Evolutionary conservation across 2,329 filamentous ascomycete genomes (phyloP).

Genomic region (Trichoderma koningiopsis): DNA sequence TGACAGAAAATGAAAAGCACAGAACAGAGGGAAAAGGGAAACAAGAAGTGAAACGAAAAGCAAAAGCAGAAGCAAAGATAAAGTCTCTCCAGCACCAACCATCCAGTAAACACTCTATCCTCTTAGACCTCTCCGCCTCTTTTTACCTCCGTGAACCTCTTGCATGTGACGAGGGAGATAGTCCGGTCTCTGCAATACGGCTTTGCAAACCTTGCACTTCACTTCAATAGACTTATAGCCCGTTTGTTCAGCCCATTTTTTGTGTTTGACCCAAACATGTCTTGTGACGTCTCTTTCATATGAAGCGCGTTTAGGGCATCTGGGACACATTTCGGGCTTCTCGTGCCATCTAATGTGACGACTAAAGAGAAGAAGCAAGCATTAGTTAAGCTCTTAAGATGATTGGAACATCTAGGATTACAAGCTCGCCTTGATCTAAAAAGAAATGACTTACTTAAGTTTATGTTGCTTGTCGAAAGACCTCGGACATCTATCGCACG

Average conservation of each 20-base stretch:
- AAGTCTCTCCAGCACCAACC: not conserved
- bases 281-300: slow-evolving; percentile 5
- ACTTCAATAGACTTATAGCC: not conserved
- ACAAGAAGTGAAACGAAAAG: not conserved
- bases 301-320: not conserved
- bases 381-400: not conserved
- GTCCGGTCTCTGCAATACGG: slow-evolving; percentile 9
- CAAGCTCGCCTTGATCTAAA: not conserved
- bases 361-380: not conserved
- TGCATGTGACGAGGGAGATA: slow-evolving; percentile 10
- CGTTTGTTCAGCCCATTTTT: slow-evolving; percentile 9
- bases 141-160: slow-evolving; percentile 6
- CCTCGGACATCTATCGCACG: not conserved
- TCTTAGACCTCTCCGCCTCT: slow-evolving; percentile 17
- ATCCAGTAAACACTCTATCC: not conserved
- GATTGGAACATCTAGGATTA: not conserved
- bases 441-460: slow-evolving; percentile 10
- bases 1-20: too few species aligned
- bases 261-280: slow-evolving; percentile 19
- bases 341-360: slow-evolving; percentile 10
- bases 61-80: not conserved
- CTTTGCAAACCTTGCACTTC: not conserved
- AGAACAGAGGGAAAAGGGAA: not conserved
- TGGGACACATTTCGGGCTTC: slow-evolving; percentile 11
- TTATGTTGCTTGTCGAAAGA: not conserved